These are phyloP conservation scores for Neltuma alba DNA, from an alignment of 306 rosid species.

Conservation along the genomic window DNA sequence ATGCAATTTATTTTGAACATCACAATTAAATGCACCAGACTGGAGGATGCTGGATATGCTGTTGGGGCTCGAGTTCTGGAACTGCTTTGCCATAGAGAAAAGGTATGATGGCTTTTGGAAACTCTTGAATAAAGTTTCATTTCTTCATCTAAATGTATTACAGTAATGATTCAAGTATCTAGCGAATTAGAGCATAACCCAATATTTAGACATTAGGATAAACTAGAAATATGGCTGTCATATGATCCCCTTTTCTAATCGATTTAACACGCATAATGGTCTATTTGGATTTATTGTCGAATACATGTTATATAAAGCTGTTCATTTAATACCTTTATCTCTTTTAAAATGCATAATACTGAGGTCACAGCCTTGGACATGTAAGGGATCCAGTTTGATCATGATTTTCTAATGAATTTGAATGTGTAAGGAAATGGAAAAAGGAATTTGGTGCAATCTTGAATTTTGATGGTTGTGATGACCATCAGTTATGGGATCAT, in stretches of 20 bases:
- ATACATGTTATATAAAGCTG: background rate
- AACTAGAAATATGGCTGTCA: background rate
- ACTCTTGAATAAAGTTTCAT: background rate
- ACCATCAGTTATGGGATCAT: background rate
- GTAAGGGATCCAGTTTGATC: background rate
- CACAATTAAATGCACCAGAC: conserved; percentile 50
- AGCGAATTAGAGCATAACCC: background rate
- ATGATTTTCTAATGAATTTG: conserved; percentile 5
- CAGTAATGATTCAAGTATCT: background rate
- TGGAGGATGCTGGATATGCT: conserved; percentile 96
- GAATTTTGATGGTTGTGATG: background rate
- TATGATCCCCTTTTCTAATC: background rate
- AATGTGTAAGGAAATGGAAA: background rate
- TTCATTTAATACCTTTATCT: background rate
- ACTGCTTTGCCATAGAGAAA: conserved; percentile 95
- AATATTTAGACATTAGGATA: conserved; percentile 13
- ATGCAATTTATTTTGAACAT: background rate
- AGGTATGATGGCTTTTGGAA: conserved; percentile 51
- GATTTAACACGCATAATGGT: conserved; percentile 1
- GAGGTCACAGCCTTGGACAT: background rate
- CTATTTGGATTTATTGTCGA: background rate
- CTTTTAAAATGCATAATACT: conserved; percentile 8
- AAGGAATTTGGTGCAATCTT: background rate
- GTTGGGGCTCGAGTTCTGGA: conserved; percentile 96
- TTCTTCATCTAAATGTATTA: background rate